Conservation (phyloP, 2,329 filamentous ascomycete species). For the Drechslera avenae region DNA sequence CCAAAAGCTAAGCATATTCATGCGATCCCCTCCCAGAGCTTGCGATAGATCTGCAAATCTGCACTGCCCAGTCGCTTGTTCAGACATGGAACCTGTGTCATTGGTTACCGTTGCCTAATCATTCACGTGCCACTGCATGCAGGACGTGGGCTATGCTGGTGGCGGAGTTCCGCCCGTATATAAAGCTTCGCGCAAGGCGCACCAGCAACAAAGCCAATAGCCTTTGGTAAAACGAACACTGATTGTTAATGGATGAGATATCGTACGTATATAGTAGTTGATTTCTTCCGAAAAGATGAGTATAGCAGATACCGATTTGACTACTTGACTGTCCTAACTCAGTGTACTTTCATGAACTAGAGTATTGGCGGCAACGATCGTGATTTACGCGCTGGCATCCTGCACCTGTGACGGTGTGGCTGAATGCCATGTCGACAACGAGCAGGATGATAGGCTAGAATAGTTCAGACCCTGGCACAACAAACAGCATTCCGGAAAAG, state of each 20-base stretch:
- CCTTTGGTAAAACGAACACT: too few species aligned
- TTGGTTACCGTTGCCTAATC: slow-evolving; percentile 2
- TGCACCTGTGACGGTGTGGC: not conserved
- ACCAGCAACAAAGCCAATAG: not conserved
- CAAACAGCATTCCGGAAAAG: not conserved
- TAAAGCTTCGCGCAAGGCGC: not conserved
- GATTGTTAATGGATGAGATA: too few species aligned
- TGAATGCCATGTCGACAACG: not conserved
- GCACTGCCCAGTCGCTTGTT: slow-evolving; percentile 9
- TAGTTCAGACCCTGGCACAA: not conserved
- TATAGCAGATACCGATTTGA: too few species aligned
- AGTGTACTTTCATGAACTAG: too few species aligned
- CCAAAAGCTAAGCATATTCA: slow-evolving; percentile 5
- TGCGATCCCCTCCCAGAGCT: not conserved
- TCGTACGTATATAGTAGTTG: too few species aligned
- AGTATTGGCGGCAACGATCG: too few species aligned
- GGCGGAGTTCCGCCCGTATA: not conserved
- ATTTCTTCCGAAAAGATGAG: too few species aligned
- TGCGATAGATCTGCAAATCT: not conserved
- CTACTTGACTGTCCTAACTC: too few species aligned
- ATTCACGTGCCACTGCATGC: not conserved
- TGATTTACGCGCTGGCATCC: slow-evolving; percentile 1
- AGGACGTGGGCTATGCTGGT: slow-evolving; percentile 2
- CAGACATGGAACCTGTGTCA: not conserved
- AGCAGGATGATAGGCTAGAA: not conserved